Evolutionary conservation across 768 basidiomycete genomes (phyloP).

Genomic region (Mrakia frigida): DNA sequence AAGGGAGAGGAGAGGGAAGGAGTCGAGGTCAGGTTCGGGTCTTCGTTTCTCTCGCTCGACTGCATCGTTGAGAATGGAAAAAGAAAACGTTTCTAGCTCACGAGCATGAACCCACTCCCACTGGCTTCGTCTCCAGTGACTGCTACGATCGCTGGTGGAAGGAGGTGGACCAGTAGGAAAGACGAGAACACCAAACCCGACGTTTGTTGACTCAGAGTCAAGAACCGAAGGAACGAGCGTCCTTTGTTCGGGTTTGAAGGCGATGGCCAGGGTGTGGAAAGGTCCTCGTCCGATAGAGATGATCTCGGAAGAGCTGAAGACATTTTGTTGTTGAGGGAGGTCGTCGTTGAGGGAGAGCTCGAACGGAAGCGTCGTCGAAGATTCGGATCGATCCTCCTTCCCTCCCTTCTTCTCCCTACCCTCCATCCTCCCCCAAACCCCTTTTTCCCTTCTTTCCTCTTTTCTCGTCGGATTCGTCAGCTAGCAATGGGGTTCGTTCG

Average conservation of each 20-base stretch:
- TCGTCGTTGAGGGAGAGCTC: too few relatives aligned
- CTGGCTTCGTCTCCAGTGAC: constrained; percentile 15
- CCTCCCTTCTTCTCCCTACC: background rate
- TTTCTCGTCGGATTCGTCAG: background rate
- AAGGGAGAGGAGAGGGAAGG: background rate
- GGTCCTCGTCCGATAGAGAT: background rate
- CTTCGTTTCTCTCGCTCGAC: background rate
- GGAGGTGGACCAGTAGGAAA: constrained; percentile 18
- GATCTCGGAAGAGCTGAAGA: background rate
- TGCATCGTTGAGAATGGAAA: too few relatives aligned
- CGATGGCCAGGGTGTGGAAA: background rate
- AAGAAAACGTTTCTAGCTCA: background rate
- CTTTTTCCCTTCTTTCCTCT: background rate
- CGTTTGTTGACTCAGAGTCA: constrained; percentile 2
- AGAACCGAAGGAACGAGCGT: constrained; percentile 8
- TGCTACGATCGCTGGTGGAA: constrained; percentile 13
- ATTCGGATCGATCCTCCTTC: background rate
- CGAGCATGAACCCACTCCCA: constrained; percentile 24
- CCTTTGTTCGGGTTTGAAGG: background rate
- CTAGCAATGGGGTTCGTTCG: background rate
- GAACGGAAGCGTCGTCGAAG: too few relatives aligned
- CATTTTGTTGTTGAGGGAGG: background rate
- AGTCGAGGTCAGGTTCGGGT: background rate
- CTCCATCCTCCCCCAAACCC: background rate
- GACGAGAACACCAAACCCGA: constrained; percentile 12